Conservation (phyloP, 2,329 filamentous ascomycete species). For the Colletotrichum truncatum region DNA sequence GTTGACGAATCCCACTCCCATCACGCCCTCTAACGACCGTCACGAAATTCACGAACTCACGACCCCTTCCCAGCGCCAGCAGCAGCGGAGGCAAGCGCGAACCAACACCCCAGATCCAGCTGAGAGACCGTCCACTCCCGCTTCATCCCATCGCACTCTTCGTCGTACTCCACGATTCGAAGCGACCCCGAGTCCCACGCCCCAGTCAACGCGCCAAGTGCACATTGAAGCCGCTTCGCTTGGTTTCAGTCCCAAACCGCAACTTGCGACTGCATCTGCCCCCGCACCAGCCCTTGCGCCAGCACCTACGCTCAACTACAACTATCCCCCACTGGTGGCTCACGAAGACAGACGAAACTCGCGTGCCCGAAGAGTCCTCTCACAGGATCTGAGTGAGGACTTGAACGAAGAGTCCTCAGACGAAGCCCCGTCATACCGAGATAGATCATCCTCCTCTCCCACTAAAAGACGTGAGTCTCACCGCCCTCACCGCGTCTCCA, state of each 20-base stretch:
- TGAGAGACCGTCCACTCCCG: conserved; percentile 51
- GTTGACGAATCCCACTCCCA: conserved; percentile 53
- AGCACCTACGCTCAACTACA: conserved; percentile 21
- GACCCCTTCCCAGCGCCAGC: conserved; percentile 48
- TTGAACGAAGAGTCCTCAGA: conserved; percentile 50
- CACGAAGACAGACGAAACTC: conserved; percentile 33
- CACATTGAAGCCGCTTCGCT: conserved; percentile 58
- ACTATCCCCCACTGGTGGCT: conserved; percentile 33
- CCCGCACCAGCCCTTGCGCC: conserved; percentile 26
- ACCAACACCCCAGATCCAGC: conserved; percentile 46
- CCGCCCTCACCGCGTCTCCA: conserved; percentile 74
- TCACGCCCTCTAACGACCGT: conserved; percentile 58
- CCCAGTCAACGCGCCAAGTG: conserved; percentile 44
- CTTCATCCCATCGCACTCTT: conserved; percentile 56
- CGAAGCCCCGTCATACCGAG: conserved; percentile 34
- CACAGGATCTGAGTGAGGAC: conserved; percentile 59
- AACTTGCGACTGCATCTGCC: conserved; percentile 44
- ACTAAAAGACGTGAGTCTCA: conserved; percentile 44
- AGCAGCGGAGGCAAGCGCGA: conserved; percentile 52
- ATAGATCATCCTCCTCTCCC: conserved; percentile 38
- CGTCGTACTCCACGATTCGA: conserved; percentile 63
- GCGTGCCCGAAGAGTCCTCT: conserved; percentile 48
- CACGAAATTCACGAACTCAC: conserved; percentile 62
- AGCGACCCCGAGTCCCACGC: conserved; percentile 52
- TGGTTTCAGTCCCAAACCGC: conserved; percentile 55